Percentiles rank a stretch among this genome's conserved stretches.
phyloP scores from a whole-genome alignment of 2,329 filamentous ascomycete genomes.

The Diplocarpon rosae region DNA sequence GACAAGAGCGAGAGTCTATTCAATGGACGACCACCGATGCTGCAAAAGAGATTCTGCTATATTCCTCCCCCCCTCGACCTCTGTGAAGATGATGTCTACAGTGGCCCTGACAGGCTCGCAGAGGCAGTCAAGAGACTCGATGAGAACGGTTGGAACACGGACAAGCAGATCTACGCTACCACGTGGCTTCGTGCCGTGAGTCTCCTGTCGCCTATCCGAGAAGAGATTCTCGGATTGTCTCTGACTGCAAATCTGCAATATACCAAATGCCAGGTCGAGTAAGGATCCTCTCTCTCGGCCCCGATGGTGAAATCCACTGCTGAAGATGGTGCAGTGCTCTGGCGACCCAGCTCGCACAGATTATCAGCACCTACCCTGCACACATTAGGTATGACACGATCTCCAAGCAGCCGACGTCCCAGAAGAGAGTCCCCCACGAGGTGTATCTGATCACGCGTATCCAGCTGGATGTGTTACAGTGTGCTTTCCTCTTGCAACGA shows the following conservation, averaged over 20 bases:
- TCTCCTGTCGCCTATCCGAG: slow-evolving; percentile 4
- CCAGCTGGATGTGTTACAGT: slow-evolving; percentile 7
- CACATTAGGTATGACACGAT: slow-evolving; percentile 3
- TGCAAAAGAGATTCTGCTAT: slow-evolving; percentile 4
- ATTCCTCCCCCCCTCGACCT: slow-evolving; percentile 6
- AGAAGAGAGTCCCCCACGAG: background rate
- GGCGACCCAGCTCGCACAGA: background rate
- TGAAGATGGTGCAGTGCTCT: background rate
- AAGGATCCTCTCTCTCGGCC: background rate
- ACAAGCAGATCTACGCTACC: slow-evolving; percentile 6
- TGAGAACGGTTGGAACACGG: slow-evolving; percentile 9
- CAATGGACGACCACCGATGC: slow-evolving; percentile 7
- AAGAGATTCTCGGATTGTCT: slow-evolving; percentile 7
- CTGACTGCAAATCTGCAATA: slow-evolving; percentile 3
- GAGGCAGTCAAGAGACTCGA: background rate
- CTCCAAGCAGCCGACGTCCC: background rate
- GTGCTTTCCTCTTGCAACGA: slow-evolving; percentile 2
- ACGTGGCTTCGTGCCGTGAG: slow-evolving; percentile 6
- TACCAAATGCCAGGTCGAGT: slow-evolving; percentile 4
- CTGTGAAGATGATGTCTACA: slow-evolving; percentile 6
- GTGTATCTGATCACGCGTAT: slow-evolving; percentile 2
- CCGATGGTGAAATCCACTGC: background rate
- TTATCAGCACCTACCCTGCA: slow-evolving; percentile 1
- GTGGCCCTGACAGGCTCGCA: background rate
- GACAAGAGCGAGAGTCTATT: slow-evolving; percentile 7